These are phyloP conservation scores for Mycena epipterygia DNA, from an alignment of 768 basidiomycete genomes.

Conservation along the genomic window DNA sequence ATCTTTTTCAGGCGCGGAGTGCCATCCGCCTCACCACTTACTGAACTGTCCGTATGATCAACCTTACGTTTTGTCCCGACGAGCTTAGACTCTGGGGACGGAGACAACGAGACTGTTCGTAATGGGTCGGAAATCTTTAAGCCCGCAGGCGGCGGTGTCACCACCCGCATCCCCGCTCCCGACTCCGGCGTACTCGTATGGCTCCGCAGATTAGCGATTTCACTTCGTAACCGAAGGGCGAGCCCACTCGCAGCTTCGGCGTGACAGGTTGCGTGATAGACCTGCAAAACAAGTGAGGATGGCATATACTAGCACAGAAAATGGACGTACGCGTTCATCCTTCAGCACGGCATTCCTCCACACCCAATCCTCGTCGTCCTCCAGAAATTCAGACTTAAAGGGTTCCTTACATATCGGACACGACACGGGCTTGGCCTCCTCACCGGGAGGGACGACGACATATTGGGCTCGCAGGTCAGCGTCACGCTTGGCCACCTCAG, in stretches of 20 bases:
- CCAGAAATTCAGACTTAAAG: conserved; percentile 91
- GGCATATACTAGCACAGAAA: not conserved
- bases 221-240: conserved; percentile 76
- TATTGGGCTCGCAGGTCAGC: conserved; percentile 81
- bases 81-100: conserved; percentile 66
- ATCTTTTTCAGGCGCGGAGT: conserved; percentile 80
- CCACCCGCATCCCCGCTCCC: conserved; percentile 44
- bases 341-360: conserved; percentile 93
- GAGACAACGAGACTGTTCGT: conserved; percentile 61
- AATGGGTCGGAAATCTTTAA: conserved; percentile 47
- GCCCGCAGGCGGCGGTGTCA: conserved; percentile 50
- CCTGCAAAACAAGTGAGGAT: conserved; percentile 55
- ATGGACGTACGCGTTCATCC: conserved; percentile 80
- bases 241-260: conserved; percentile 82
- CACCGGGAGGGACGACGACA: conserved; percentile 92
- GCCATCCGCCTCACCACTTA: conserved; percentile 56
- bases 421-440: conserved; percentile 84
- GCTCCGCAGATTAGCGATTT: conserved; percentile 67
- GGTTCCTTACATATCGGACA: conserved; percentile 98
- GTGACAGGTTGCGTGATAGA: conserved; percentile 96
- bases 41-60: conserved; percentile 61
- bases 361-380: conserved; percentile 98
- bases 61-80: conserved; percentile 84
- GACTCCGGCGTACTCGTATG: conserved; percentile 85
- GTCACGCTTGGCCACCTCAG: conserved; percentile 79